Percentiles rank a stretch among this genome's conserved stretches.
These are phyloP conservation scores for Zasmidium angulare DNA, from an alignment of 2,329 filamentous ascomycete genomes.

Conservation along the genomic window DNA sequence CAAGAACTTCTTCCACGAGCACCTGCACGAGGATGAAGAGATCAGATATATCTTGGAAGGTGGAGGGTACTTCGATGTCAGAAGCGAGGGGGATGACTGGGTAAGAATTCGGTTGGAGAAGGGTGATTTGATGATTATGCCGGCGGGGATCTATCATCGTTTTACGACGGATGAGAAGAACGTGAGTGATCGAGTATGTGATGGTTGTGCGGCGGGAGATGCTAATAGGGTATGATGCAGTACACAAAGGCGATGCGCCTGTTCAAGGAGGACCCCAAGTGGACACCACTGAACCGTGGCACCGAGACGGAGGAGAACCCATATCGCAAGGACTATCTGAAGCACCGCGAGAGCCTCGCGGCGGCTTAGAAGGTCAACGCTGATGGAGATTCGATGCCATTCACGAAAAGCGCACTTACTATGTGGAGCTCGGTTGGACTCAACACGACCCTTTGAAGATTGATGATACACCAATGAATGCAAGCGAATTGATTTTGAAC, in stretches of 20 bases:
- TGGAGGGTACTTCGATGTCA: slow-evolving; percentile 88
- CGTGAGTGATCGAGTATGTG: slow-evolving; percentile 55
- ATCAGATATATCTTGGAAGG: slow-evolving; percentile 92
- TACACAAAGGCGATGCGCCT: slow-evolving; percentile 94
- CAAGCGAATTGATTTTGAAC: background rate
- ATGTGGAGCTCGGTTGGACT: background rate
- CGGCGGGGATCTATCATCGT: slow-evolving; percentile 92
- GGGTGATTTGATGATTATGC: slow-evolving; percentile 87
- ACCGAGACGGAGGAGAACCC: slow-evolving; percentile 75
- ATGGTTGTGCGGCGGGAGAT: background rate
- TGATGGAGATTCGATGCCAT: background rate
- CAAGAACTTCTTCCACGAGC: slow-evolving; percentile 89
- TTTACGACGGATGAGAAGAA: slow-evolving; percentile 94
- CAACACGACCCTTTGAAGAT: background rate
- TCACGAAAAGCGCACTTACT: background rate
- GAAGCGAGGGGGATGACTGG: slow-evolving; percentile 81
- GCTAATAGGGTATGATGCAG: slow-evolving; percentile 48
- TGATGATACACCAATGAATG: background rate
- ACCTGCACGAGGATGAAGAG: slow-evolving; percentile 97
- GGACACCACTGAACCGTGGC: slow-evolving; percentile 86
- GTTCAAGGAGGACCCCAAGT: slow-evolving; percentile 98
- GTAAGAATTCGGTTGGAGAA: slow-evolving; percentile 81
- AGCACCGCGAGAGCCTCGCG: slow-evolving; percentile 25
- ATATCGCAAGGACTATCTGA: slow-evolving; percentile 76
- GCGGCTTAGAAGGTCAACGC: background rate